Base-by-base conservation (phyloP, 331 rosid genomes). In the Pyracantha coccinea region DNA sequence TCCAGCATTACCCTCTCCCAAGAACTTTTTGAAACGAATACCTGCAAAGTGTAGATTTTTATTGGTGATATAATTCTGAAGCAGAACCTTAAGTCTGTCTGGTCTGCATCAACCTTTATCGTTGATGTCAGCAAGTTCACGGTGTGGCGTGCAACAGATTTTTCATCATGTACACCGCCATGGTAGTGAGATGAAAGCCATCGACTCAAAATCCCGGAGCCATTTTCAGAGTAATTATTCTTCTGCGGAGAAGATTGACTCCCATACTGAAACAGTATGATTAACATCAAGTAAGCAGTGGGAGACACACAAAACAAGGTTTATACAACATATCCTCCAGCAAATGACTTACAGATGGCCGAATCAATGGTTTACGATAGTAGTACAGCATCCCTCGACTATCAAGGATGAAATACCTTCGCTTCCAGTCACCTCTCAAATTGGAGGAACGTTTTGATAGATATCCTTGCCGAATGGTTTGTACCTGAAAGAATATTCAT, bases 361-460 rank as follows among this genome's bases (percentile, higher is more conserved):
- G 60, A 27, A 60, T 84, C 85, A 89, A 86, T 27, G 88, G 96
- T 81, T 90, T 90, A 69, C 96, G 96, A 72, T 90, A 88, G 83
- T 90, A 90, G 82, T 84, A 88, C 78, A 90, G 75, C 89, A 75
- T 81, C 75, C 92, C 96, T 80, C 91, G 83, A 69, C 92, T 90
- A 78, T 90, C 96, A 63, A 90, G 89, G 78, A 90, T 83, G 82
- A 90, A 90, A 86, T 84, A 88, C 85, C 92, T 88, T 85, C 91
- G 88, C 79, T 90, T 90, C 96, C 96, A 90, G 80, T 86, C 96
- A 69, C 79, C 96, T 81, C 96, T 88, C 77, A 90, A 83, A 77
- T 81, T 90, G 80, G 96, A 88, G 50, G 96, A 90, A 68, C 92
- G 89, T 72, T 90, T 90, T 54, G 91, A 88, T 65, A 90, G 91